phyloP scores from a whole-genome alignment of 257 asterid genomes.

The Petrea volubilis region DNA sequence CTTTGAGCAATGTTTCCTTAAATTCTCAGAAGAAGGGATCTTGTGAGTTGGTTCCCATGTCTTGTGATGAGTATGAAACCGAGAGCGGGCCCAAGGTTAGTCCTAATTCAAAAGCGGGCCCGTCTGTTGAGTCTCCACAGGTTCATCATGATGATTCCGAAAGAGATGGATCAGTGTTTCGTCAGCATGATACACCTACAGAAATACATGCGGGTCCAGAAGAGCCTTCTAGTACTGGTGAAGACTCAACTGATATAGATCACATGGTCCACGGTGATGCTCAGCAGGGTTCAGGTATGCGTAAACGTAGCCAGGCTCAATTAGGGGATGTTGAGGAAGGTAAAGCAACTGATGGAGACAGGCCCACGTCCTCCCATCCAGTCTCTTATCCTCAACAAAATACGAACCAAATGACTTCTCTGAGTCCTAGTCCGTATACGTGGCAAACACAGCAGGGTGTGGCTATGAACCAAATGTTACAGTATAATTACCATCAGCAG shows the following conservation, averaged over 20 bases:
- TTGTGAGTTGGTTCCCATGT: slow-evolving; percentile 26
- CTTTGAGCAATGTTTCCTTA: slow-evolving; percentile 31
- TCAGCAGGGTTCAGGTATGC: slow-evolving; percentile 13
- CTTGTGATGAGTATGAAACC: slow-evolving; percentile 33
- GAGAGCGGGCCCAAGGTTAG: slow-evolving; percentile 22
- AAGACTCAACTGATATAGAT: slow-evolving; percentile 27
- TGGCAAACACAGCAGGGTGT: slow-evolving; percentile 35
- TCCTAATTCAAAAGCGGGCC: slow-evolving; percentile 9
- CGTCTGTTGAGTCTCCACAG: slow-evolving; percentile 29
- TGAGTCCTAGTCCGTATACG: slow-evolving; percentile 33
- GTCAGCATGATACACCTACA: slow-evolving; percentile 16
- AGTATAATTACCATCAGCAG: slow-evolving; percentile 68
- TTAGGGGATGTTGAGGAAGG: slow-evolving; percentile 27
- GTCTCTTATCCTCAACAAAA: slow-evolving; percentile 41
- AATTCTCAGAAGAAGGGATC: slow-evolving; percentile 40
- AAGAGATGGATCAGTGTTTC: slow-evolving; percentile 32
- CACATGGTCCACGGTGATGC: slow-evolving; percentile 20
- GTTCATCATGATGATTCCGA: slow-evolving; percentile 21
- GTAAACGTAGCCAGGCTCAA: slow-evolving; percentile 22
- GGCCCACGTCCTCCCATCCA: slow-evolving; percentile 29
- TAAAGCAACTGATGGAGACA: slow-evolving; percentile 22
- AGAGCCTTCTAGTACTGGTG: slow-evolving; percentile 30
- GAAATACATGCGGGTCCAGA: slow-evolving; percentile 21
- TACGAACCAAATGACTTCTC: slow-evolving; percentile 21
- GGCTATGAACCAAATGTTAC: slow-evolving; percentile 52